These are phyloP conservation scores for Pelargonium myrrhifolium DNA, from an alignment of 441 rosid species.

Conservation along the genomic window DNA sequence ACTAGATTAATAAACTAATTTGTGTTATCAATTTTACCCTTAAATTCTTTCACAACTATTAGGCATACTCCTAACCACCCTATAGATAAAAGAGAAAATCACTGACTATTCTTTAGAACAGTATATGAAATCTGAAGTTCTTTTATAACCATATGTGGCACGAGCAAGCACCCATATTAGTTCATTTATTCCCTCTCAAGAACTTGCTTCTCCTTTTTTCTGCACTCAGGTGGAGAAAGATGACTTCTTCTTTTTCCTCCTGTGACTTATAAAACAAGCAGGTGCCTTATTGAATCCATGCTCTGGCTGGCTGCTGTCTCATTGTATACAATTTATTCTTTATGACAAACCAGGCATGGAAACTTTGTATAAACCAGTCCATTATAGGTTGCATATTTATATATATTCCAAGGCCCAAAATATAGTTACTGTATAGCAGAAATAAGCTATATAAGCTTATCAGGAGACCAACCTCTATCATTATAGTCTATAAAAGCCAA, in stretches of 20 bases:
- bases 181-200: neutral
- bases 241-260: neutral
- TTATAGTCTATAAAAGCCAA: neutral
- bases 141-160: neutral
- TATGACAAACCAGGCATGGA: neutral
- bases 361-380: neutral
- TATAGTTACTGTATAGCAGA: neutral
- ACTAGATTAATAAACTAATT: slow-evolving; percentile 2
- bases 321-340: neutral
- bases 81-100: neutral
- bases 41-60: neutral
- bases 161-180: neutral
- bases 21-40: neutral
- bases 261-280: neutral
- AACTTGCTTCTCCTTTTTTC: neutral
- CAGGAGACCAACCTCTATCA: neutral
- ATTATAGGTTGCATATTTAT: neutral
- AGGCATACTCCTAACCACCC: neutral
- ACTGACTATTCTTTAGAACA: neutral
- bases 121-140: neutral
- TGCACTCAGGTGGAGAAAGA: slow-evolving; percentile 1
- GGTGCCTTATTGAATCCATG: neutral
- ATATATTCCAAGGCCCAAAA: neutral
- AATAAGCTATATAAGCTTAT: neutral
- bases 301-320: slow-evolving; percentile 1